These are phyloP conservation scores for Paramecium primaurelia DNA, from an alignment of 73 alveolate genomes.

Conservation along the genomic window DNA sequence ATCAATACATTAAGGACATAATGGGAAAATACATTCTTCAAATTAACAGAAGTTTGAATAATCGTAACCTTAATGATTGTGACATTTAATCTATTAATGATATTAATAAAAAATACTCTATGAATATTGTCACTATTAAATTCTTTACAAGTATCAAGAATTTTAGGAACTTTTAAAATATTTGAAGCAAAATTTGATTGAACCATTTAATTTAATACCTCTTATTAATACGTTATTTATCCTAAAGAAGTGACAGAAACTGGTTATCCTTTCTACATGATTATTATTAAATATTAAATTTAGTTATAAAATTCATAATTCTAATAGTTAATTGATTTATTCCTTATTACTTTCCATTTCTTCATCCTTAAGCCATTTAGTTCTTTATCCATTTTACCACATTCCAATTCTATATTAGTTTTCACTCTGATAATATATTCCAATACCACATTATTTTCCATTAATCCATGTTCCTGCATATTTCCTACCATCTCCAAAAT, in stretches of 20 bases:
- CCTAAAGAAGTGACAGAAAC: not conserved
- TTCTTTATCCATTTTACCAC: conserved; percentile 62
- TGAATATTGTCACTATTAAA: not conserved
- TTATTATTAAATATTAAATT: not conserved
- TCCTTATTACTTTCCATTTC: not conserved
- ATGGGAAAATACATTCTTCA: not conserved
- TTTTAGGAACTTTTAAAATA: not conserved
- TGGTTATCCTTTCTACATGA: not conserved
- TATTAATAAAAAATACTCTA: not conserved
- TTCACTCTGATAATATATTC: conserved; percentile 55
- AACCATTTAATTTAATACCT: not conserved
- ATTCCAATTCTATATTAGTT: conserved; percentile 48
- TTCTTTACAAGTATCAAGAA: not conserved
- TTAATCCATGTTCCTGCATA: conserved; percentile 67
- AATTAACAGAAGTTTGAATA: not conserved
- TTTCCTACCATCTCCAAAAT: conserved; percentile 59
- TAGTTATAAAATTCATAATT: not conserved
- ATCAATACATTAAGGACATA: conserved; percentile 9
- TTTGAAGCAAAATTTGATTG: not conserved
- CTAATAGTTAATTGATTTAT: not conserved
- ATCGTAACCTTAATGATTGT: conserved; percentile 19
- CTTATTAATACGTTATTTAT: not conserved
- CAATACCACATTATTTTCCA: conserved; percentile 67
- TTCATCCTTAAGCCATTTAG: conserved; percentile 42
- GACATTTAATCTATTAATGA: not conserved